Evolutionary conservation across 2,329 filamentous ascomycete genomes (phyloP), one percentile per base, ranked within the genome.

Genomic region (Microsporum audouinii): DNA sequence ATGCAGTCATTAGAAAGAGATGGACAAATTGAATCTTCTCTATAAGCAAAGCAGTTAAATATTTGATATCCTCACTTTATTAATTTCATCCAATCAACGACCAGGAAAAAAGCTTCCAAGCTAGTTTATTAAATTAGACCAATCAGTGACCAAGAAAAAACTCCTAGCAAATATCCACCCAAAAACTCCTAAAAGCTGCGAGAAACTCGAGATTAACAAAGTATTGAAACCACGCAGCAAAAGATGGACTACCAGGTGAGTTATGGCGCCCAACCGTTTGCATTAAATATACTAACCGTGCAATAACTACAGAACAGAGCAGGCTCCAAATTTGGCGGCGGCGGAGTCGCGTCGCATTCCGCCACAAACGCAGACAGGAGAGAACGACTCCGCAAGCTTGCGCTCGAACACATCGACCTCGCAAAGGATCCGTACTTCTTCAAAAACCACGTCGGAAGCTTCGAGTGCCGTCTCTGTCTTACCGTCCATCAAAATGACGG

Each of bases 371-470:
- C 94, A 66, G 94, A 97, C 82, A 90, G 94, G 63, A 89, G 94
- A 73, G 94, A 99, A 76, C 91, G 94, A 65, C 87, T 99, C 43
- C 91, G 92, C 75, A 96, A 96, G 79, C 91, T 99, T 72, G 94
- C 94, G 62, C 89, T 99, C 71, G 94, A 99, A 78, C 95, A 91
- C 61, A 99, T 99, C 81, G 92, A 97, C 79, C 88, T 97, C 65
- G 94, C 97, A 78, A 97, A 96, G 78, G 94, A 99, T 78, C 94
- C 94, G 0, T 99, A 97, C 83, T 96, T 97, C 81, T 99, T 99
- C 86, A 95, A 95, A 76, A 99, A 99, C 80, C 92, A 99, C 76
- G 89, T 97, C 69, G 94, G 94, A 71, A 94, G 88, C 71, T 99
- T 96, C 77, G 94, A 99, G 77, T 99, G 94, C 75, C 89, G 94